Base-by-base conservation (phyloP, 164 flowering plant genomes). In the Vitis vinifera region DNA sequence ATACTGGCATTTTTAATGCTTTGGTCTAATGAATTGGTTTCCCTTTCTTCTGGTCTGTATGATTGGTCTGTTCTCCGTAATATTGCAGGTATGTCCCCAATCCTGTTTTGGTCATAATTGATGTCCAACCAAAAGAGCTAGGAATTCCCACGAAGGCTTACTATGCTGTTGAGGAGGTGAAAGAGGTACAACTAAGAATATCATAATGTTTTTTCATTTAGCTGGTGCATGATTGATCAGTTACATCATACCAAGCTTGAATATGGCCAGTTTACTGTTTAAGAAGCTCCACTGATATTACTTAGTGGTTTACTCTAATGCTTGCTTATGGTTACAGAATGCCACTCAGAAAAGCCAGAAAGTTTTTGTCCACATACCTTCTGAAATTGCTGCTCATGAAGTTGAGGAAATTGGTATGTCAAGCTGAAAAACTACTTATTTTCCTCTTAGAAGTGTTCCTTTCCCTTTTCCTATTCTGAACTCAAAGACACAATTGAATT, bases 331-430 rank as follows among this genome's bases (percentile, higher is more conserved):
- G 8, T 73, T 64, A 63, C 95, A 93, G 99, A 96, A 96, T 86
- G 98, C 99, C 5, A 96, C 98, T 58, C 94, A 96, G 77, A 96
- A 96, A 77, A 96, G 97, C 83, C 98, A 96, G 80, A 92, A 93
- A 78, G 93, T 96, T 4, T 96, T 96, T 79, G 98, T 89, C 8
- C 99, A 92, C 60, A 94, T 93, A n/a, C 91, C 89, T 57, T 93
- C 99, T n/a, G 99, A 93, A 85, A 93, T 96, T 75, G 98, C 97
- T 69, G 99, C 99, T 73, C 98, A 93, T 81, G 99, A 96, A 76
- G 99, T 93, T 37, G 99, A 96, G 84, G 99, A 96, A 86, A 96
- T 96, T 58, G 98, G 98, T 96, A 86, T 53, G 87, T 52, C 57
- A 30, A 29, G 14, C 0, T 9, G 2, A 13, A 47, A 31, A 30